Evolutionary conservation across 805 yeast genomes (phyloP).

Genomic region (Maudiozyma barnettii): DNA sequence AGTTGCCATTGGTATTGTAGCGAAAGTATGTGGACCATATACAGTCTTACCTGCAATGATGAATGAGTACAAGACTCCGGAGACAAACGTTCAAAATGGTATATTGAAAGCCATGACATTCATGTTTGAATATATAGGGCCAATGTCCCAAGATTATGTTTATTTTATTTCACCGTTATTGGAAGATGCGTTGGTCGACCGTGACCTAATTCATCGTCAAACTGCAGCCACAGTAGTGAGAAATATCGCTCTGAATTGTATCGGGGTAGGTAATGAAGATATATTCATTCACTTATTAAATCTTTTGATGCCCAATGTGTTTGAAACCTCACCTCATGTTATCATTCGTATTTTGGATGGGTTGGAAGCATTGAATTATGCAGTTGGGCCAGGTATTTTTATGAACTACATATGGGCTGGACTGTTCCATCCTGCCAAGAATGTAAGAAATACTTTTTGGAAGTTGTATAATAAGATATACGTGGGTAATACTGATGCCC

Average conservation of each 20-base stretch:
- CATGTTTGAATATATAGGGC: constrained; percentile 85
- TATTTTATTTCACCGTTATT: constrained; percentile 69
- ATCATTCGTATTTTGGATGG: constrained; percentile 74
- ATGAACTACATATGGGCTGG: constrained; percentile 81
- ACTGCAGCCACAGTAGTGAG: constrained; percentile 84
- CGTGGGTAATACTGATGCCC: constrained; percentile 58
- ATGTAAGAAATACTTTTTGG: constrained; percentile 83
- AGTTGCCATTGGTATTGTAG: constrained; percentile 94
- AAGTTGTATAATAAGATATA: constrained; percentile 67
- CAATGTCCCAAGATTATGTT: constrained; percentile 68
- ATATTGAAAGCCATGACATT: constrained; percentile 84
- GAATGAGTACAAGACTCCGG: constrained; percentile 92
- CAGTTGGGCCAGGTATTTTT: constrained; percentile 67
- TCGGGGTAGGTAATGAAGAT: constrained; percentile 68
- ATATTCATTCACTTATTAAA: constrained; percentile 78
- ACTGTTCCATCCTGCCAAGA: constrained; percentile 84
- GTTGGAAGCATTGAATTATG: constrained; percentile 59
- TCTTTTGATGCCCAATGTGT: constrained; percentile 76
- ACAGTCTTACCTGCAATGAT: constrained; percentile 89
- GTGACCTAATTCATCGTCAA: constrained; percentile 90
- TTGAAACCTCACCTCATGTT: constrained; percentile 94
- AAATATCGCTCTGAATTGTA: constrained; percentile 71
- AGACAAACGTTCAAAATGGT: constrained; percentile 90
- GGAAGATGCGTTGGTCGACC: constrained; percentile 82
- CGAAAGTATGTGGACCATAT: constrained; percentile 86